Conservation (phyloP, 768 basidiomycete species). For the Nidularia pulvinata region DNA sequence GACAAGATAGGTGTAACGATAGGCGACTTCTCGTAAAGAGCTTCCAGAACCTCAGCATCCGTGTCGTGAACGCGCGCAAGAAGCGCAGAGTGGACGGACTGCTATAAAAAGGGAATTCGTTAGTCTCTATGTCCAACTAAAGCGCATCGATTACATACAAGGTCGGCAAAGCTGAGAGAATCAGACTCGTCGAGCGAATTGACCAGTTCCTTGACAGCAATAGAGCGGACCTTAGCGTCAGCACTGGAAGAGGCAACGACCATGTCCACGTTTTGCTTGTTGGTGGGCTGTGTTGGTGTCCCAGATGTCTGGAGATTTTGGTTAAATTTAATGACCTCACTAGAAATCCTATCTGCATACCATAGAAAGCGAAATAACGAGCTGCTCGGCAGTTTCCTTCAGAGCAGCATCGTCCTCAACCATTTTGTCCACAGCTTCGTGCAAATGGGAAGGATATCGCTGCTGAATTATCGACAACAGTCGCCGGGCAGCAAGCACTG, state of each 20-base stretch:
- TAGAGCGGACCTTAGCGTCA: constrained; percentile 56
- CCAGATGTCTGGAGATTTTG: background rate
- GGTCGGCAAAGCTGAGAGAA: constrained; percentile 30
- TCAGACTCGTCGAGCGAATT: constrained; percentile 22
- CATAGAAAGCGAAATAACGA: constrained; percentile 58
- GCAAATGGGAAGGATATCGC: constrained; percentile 54
- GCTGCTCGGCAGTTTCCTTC: constrained; percentile 46
- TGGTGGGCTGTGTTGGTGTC: constrained; percentile 1
- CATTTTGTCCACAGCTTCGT: constrained; percentile 33
- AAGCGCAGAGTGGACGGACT: constrained; percentile 52
- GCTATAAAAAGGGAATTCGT: background rate
- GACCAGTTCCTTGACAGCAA: constrained; percentile 60
- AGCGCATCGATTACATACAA: constrained; percentile 27
- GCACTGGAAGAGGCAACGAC: constrained; percentile 61
- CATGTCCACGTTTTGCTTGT: constrained; percentile 30
- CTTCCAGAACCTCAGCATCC: constrained; percentile 57
- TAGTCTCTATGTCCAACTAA: too few relatives aligned
- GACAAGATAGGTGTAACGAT: constrained; percentile 43
- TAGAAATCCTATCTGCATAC: constrained; percentile 27
- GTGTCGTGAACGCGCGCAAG: constrained; percentile 71
- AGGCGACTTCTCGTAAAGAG: constrained; percentile 58
- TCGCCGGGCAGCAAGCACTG: constrained; percentile 21
- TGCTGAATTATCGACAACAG: constrained; percentile 65
- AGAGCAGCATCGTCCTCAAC: constrained; percentile 28
- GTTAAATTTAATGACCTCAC: background rate